A percentile compares a stretch with the other conserved stretches of the same genome.
Evolutionary conservation across 495 filamentous ascomycete genomes (phyloP).

Genomic region (Penicillium cinerascens): DNA sequence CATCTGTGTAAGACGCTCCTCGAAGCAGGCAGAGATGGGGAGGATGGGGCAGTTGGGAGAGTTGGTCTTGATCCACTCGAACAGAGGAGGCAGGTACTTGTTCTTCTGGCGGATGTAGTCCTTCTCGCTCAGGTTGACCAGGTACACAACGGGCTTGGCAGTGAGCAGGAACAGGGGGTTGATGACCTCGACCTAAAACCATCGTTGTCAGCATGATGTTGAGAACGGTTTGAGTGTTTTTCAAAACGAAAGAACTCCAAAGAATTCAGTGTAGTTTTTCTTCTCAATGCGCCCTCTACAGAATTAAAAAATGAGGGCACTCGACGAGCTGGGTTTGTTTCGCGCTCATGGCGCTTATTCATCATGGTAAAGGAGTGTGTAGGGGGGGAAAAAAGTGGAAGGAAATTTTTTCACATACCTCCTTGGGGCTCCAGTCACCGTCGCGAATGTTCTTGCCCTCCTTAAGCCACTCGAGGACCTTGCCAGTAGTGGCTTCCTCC

Average conservation of each 20-base stretch:
- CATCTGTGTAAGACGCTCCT: slow-evolving; percentile 83
- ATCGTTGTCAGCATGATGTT: slow-evolving; percentile 28
- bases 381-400: neutral
- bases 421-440: slow-evolving; percentile 85
- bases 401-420: slow-evolving; percentile 63
- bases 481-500: slow-evolving; percentile 88
- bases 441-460: slow-evolving; percentile 90
- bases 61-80: slow-evolving; percentile 89
- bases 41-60: slow-evolving; percentile 85
- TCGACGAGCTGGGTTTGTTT: slow-evolving; percentile 99
- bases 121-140: slow-evolving; percentile 94
- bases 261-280: slow-evolving; percentile 54
- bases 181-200: slow-evolving; percentile 84
- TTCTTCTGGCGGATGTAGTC: slow-evolving; percentile 99
- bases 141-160: slow-evolving; percentile 95
- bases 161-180: slow-evolving; percentile 94
- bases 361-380: slow-evolving; percentile 61
- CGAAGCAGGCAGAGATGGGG: slow-evolving; percentile 86
- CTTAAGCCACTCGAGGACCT: slow-evolving; percentile 75
- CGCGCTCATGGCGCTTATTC: slow-evolving; percentile 92
- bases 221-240: slow-evolving; percentile 15
- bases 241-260: slow-evolving; percentile 21
- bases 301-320: slow-evolving; percentile 58
- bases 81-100: slow-evolving; percentile 92
- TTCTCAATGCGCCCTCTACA: slow-evolving; percentile 80